Evolutionary conservation across 1,139 yeast species (phyloP).

Genomic region (Magnusiomyces suaveolens): DNA sequence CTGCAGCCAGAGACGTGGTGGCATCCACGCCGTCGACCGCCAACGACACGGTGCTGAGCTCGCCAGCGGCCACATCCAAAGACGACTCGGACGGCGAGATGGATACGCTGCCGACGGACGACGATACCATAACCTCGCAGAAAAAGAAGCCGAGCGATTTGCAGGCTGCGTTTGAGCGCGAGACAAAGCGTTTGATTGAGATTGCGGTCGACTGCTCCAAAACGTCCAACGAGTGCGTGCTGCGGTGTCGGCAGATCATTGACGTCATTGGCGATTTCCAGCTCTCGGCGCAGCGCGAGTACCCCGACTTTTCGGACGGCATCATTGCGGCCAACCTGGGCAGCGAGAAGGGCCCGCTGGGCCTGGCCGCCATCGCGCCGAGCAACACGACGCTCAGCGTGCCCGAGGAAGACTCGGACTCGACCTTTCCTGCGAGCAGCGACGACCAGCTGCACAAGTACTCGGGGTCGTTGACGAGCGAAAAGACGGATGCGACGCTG

Average conservation of each 20-base stretch:
- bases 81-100: constrained; percentile 11
- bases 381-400: background rate
- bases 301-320: constrained; percentile 69
- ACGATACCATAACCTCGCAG: background rate
- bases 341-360: no score
- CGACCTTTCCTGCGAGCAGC: background rate
- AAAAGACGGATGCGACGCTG: background rate
- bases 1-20: constrained; percentile 20
- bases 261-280: constrained; percentile 65
- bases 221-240: constrained; percentile 35
- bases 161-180: constrained; percentile 1
- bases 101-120: constrained; percentile 6
- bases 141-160: background rate
- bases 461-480: background rate
- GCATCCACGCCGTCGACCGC: constrained; percentile 13
- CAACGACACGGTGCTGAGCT: background rate
- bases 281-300: constrained; percentile 53
- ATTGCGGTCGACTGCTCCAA: constrained; percentile 30
- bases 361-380: no score
- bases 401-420: background rate
- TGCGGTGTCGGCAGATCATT: constrained; percentile 40
- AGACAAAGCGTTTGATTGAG: constrained; percentile 13
- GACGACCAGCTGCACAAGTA: background rate
- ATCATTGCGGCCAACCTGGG: constrained; percentile 31
- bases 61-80: background rate